These are phyloP conservation scores for Aspergillus ruber DNA, from an alignment of 2,329 filamentous ascomycete species.

Conservation along the genomic window DNA sequence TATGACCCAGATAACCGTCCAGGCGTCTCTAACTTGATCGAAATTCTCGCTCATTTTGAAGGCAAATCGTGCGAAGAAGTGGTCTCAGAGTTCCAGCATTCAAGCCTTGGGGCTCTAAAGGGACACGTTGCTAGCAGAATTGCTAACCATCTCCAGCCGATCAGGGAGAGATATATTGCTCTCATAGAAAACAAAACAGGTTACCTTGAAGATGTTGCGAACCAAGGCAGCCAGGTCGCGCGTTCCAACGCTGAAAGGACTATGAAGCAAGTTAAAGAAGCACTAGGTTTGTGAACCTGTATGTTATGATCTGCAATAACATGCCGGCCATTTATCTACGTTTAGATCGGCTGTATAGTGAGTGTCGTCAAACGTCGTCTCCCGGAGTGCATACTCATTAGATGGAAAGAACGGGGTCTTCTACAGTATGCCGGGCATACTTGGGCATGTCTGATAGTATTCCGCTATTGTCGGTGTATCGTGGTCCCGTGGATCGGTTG, in stretches of 20 bases:
- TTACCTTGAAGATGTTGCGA: constrained; percentile 25
- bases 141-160: constrained; percentile 20
- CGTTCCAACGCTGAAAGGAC: constrained; percentile 25
- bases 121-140: constrained; percentile 50
- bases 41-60: constrained; percentile 68
- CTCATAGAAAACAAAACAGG: constrained; percentile 21
- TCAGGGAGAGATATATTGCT: constrained; percentile 29
- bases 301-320: too few species aligned
- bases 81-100: constrained; percentile 37
- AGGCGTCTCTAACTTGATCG: constrained; percentile 80
- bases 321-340: too few species aligned
- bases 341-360: too few species aligned
- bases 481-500: too few species aligned
- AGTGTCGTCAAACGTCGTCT: too few species aligned
- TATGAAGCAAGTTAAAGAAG: constrained; percentile 25
- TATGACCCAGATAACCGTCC: constrained; percentile 67
- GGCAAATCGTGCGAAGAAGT: constrained; percentile 38
- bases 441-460: too few species aligned
- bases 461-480: too few species aligned
- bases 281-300: constrained; percentile 26
- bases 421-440: too few species aligned
- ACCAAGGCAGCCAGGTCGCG: constrained; percentile 25
- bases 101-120: constrained; percentile 57
- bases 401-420: too few species aligned
- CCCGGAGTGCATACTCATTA: too few species aligned